These are phyloP conservation scores for Stephanodiscus minutulus DNA, from an alignment of 108 stramenopile genomes.

Conservation along the genomic window DNA sequence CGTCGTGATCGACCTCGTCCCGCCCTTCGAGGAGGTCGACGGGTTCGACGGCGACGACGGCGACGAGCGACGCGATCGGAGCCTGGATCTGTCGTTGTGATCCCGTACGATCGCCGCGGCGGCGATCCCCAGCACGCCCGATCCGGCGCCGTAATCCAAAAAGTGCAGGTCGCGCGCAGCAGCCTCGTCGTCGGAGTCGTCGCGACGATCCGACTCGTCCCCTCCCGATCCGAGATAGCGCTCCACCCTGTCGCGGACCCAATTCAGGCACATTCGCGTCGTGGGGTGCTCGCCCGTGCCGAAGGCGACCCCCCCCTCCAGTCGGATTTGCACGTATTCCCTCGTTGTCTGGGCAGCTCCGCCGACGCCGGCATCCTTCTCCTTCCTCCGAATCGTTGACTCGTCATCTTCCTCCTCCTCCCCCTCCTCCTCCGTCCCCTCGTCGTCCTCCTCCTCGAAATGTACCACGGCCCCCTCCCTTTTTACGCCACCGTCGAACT, in stretches of 20 bases:
- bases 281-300: slow-evolving; percentile 90
- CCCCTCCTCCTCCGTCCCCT: not conserved
- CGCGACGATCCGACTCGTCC: not conserved
- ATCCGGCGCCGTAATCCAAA: slow-evolving; percentile 82
- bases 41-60: not conserved
- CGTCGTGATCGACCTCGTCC: slow-evolving; percentile 31
- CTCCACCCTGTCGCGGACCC: slow-evolving; percentile 50
- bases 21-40: not conserved
- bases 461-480: slow-evolving; percentile 46
- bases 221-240: slow-evolving; percentile 10
- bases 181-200: not conserved
- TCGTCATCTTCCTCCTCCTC: not conserved
- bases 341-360: not conserved
- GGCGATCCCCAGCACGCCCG: slow-evolving; percentile 83
- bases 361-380: not conserved
- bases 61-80: slow-evolving; percentile 1
- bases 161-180: slow-evolving; percentile 23
- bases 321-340: slow-evolving; percentile 51
- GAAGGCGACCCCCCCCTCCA: slow-evolving; percentile 86
- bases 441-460: slow-evolving; percentile 26
- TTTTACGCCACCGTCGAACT: slow-evolving; percentile 34
- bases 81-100: slow-evolving; percentile 16
- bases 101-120: slow-evolving; percentile 62
- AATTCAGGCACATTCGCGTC: slow-evolving; percentile 76
- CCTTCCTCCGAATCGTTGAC: not conserved